Percentiles rank a stretch among this genome's conserved stretches.
phyloP scores from a whole-genome alignment of 1,284 basidiomycete genomes.

The Tilletiopsis washingtonensis region DNA sequence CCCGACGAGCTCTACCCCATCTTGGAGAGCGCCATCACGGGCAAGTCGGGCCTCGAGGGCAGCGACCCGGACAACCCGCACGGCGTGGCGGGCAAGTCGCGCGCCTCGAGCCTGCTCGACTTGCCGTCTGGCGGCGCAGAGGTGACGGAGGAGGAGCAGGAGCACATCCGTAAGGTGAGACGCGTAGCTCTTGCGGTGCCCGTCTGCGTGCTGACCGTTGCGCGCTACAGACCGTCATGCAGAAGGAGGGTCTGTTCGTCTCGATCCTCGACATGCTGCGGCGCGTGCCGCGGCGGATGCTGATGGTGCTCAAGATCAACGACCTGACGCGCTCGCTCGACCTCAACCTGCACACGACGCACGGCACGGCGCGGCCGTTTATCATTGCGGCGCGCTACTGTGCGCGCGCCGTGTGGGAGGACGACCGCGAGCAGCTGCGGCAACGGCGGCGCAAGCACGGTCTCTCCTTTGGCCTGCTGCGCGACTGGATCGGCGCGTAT shows the following conservation, averaged over 20 bases:
- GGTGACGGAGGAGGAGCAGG: constrained; percentile 39
- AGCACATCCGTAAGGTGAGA: constrained; percentile 39
- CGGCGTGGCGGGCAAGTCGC: constrained; percentile 31
- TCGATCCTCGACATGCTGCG: constrained; percentile 39
- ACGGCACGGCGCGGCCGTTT: constrained; percentile 55
- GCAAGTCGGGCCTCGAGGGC: constrained; percentile 41
- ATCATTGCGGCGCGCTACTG: constrained; percentile 88
- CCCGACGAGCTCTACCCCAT: constrained; percentile 46
- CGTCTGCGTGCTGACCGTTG: not conserved
- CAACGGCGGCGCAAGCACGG: constrained; percentile 13
- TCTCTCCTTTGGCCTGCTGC: constrained; percentile 51
- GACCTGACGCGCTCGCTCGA: constrained; percentile 53
- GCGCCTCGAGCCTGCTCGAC: constrained; percentile 38
- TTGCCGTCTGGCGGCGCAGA: constrained; percentile 22
- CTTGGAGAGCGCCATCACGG: constrained; percentile 45
- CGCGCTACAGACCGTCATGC: constrained; percentile 33
- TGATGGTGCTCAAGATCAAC: constrained; percentile 47
- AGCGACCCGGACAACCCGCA: constrained; percentile 40
- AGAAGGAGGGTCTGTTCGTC: constrained; percentile 44
- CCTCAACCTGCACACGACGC: constrained; percentile 54
- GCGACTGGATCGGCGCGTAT: constrained; percentile 53
- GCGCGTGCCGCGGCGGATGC: constrained; percentile 41
- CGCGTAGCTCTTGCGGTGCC: not conserved
- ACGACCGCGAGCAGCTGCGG: constrained; percentile 56
- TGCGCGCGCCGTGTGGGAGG: constrained; percentile 70